Base-by-base conservation (phyloP, 2,329 filamentous ascomycete species). In the Polytolypa hystricis region DNA sequence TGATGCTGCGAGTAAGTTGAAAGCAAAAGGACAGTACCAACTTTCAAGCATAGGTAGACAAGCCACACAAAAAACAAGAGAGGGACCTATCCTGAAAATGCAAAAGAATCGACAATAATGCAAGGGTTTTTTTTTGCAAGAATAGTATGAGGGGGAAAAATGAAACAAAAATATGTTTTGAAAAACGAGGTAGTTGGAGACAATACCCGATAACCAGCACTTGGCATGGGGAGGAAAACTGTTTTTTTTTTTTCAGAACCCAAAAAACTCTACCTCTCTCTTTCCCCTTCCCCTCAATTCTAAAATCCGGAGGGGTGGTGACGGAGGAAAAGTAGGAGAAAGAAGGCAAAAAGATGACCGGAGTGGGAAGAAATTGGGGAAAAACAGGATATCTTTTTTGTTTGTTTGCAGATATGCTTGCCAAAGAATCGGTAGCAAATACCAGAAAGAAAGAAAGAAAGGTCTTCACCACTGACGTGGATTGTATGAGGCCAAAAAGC, bases 151-250 rank as follows among this genome's bases (percentile, higher is more conserved):
- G n/a, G n/a, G n/a, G n/a, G n/a, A n/a, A n/a, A n/a, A n/a, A n/a
- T n/a, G n/a, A n/a, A n/a, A n/a, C n/a, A n/a, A n/a, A n/a, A n/a
- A n/a, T n/a, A n/a, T n/a, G n/a, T n/a, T n/a, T n/a, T n/a, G n/a
- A n/a, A n/a, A n/a, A n/a, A n/a, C n/a, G n/a, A n/a, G n/a, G n/a
- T n/a, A n/a, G n/a, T n/a, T 25, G 21, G 7, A n/a, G 21, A 25
- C 16, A 29, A 11, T 12, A 21, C 30, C 23, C 30, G 26, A 38
- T 33, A 38, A 34, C 37, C 37, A 38, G 37, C 37, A 38, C 37
- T 38, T 38, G 37, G 37, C 23, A 38, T 33, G 30, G 34, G 37
- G 37, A 34, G n/a, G n/a, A n/a, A n/a, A n/a, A n/a, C n/a, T n/a
- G n/a, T n/a, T n/a, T n/a, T n/a, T n/a, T n/a, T 33, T 33, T 28